A percentile compares a stretch with the other conserved stretches of the same genome.
Conservation (phyloP, 371 early-diverging fungal species). For the Thermomucor indicae-seudaticae region DNA sequence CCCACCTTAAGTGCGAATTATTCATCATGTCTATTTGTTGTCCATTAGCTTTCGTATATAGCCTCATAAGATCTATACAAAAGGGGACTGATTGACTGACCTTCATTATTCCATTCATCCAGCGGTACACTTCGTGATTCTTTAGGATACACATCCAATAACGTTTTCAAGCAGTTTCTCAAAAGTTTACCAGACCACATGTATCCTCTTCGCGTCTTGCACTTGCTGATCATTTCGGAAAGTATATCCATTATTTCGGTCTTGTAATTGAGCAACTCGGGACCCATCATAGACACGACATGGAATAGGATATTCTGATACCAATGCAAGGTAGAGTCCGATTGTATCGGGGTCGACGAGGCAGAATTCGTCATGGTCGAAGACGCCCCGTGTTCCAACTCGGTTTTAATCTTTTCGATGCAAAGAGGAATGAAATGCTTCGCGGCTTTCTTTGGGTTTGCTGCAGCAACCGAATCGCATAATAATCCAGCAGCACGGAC, state of each 20-base stretch:
- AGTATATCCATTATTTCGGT: conserved; percentile 46
- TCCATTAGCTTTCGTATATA: background rate
- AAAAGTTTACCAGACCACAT: conserved; percentile 69
- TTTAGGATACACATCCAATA: conserved; percentile 49
- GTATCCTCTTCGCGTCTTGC: conserved; percentile 65
- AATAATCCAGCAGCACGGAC: conserved; percentile 60
- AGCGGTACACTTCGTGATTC: conserved; percentile 46
- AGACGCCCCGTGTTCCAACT: conserved; percentile 70
- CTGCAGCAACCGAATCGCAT: conserved; percentile 40
- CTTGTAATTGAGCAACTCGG: conserved; percentile 49
- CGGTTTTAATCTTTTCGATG: conserved; percentile 52
- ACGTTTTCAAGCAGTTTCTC: conserved; percentile 36
- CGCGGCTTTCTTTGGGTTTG: conserved; percentile 51
- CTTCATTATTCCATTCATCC: conserved; percentile 53
- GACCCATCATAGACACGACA: conserved; percentile 47
- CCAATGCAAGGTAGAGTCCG: conserved; percentile 77
- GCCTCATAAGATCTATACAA: too few species aligned
- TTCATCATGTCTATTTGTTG: conserved; percentile 38
- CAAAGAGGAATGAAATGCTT: conserved; percentile 60
- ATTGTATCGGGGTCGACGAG: conserved; percentile 54
- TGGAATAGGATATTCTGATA: conserved; percentile 65
- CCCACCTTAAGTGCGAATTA: conserved; percentile 76
- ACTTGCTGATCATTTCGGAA: conserved; percentile 47
- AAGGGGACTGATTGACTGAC: too few species aligned
- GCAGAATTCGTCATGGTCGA: conserved; percentile 50